Percentiles rank a stretch among this genome's conserved stretches.
Conservation (phyloP, 176 grass and related monocot genomes). For the Luzula sylvatica region DNA sequence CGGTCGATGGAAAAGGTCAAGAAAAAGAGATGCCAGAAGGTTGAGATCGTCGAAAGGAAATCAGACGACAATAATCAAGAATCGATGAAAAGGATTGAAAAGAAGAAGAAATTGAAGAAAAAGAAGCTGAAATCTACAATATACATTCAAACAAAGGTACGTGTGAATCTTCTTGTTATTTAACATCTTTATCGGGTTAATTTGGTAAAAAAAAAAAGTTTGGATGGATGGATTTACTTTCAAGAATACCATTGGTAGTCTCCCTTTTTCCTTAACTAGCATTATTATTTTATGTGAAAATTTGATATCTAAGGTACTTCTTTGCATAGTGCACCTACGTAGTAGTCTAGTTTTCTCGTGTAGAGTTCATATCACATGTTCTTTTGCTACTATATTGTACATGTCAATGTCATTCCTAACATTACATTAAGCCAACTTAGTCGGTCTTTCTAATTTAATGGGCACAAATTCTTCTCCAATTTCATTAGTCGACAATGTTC, state of each 20-base stretch:
- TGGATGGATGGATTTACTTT: background rate
- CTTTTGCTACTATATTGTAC: no score
- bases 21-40: background rate
- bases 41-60: background rate
- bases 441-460: no score
- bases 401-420: no score
- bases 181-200: background rate
- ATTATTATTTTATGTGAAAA: constrained; percentile 20
- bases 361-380: no score
- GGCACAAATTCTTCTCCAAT: no score
- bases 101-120: constrained; percentile 7
- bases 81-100: background rate
- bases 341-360: no score
- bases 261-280: background rate
- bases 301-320: no score
- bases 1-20: constrained; percentile 9
- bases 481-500: no score
- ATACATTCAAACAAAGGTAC: background rate
- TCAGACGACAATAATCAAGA: background rate
- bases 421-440: no score
- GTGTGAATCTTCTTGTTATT: constrained; percentile 1
- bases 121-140: constrained; percentile 7
- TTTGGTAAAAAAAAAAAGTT: background rate
- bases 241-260: background rate
- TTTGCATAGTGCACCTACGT: no score